These are phyloP conservation scores for Phyllachora maydis DNA, from an alignment of 2,329 filamentous ascomycete genomes.

Conservation along the genomic window DNA sequence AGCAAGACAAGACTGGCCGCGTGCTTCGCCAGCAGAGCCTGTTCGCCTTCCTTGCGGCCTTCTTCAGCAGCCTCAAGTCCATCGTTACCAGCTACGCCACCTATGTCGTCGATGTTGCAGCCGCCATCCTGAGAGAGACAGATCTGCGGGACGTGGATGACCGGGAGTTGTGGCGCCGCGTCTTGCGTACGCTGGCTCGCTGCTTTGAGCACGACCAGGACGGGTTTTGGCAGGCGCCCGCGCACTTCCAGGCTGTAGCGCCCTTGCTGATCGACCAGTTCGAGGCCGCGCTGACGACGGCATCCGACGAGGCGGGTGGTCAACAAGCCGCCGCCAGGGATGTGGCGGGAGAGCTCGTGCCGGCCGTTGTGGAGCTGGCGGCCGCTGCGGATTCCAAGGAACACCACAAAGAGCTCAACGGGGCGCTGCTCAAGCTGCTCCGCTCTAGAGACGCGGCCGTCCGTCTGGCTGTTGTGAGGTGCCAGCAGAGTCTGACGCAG, in stretches of 20 bases:
- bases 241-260: slow-evolving; percentile 60
- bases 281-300: slow-evolving; percentile 9
- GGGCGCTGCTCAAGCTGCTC: slow-evolving; percentile 55
- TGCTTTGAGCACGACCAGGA: slow-evolving; percentile 82
- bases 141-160: slow-evolving; percentile 26
- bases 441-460: slow-evolving; percentile 51
- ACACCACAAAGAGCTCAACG: slow-evolving; percentile 81
- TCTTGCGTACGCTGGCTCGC: slow-evolving; percentile 50
- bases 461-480: slow-evolving; percentile 62
- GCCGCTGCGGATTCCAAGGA: slow-evolving; percentile 65
- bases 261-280: slow-evolving; percentile 50
- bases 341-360: slow-evolving; percentile 35
- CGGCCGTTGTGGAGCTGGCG: slow-evolving; percentile 62
- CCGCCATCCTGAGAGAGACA: slow-evolving; percentile 29
- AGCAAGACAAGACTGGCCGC: slow-evolving; percentile 36
- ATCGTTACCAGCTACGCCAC: slow-evolving; percentile 85
- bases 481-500: slow-evolving; percentile 61
- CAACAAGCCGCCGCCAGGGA: slow-evolving; percentile 13
- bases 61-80: slow-evolving; percentile 76
- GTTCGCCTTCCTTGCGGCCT: slow-evolving; percentile 59
- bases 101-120: slow-evolving; percentile 36
- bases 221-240: slow-evolving; percentile 86
- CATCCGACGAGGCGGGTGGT: no score
- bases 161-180: slow-evolving; percentile 42
- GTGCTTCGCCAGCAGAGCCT: slow-evolving; percentile 50